Evolutionary conservation across 495 filamentous ascomycete species (phyloP).

Genomic region (Penicillium riverlandense): DNA sequence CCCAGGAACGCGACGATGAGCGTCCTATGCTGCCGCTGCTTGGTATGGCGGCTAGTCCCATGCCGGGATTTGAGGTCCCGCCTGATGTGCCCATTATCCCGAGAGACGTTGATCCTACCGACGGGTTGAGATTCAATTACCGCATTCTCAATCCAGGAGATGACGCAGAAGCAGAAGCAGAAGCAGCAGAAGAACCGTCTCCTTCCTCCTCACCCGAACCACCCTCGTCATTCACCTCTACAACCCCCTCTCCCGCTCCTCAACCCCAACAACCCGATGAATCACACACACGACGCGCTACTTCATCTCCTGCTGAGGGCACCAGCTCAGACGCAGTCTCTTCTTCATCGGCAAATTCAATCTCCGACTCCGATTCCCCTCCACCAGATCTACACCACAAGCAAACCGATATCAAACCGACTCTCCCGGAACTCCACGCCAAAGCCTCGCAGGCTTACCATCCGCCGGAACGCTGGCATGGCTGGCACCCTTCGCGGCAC

Average conservation of each 20-base stretch:
- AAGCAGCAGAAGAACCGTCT: background rate
- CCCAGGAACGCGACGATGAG: conserved; percentile 35
- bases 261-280: too few species aligned
- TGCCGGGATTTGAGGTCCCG: conserved; percentile 50
- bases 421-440: conserved; percentile 35
- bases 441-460: conserved; percentile 27
- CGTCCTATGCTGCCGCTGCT: conserved; percentile 41
- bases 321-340: background rate
- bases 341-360: too few species aligned
- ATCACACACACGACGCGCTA: too few species aligned
- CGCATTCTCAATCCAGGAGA: conserved; percentile 14
- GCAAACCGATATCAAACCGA: conserved; percentile 1
- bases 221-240: background rate
- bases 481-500: conserved; percentile 32
- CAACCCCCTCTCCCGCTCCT: too few species aligned
- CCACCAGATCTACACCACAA: background rate
- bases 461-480: conserved; percentile 34
- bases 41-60: conserved; percentile 51
- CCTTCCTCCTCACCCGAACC: conserved; percentile 1
- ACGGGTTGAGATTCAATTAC: conserved; percentile 30
- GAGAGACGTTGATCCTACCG: conserved; percentile 9
- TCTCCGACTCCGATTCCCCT: background rate
- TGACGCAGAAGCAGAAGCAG: background rate
- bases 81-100: conserved; percentile 34
- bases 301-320: too few species aligned